A percentile compares a stretch with the other conserved stretches of the same genome.
phyloP scores from a whole-genome alignment of 1,284 basidiomycete species.

The Rhodofomes roseus region DNA sequence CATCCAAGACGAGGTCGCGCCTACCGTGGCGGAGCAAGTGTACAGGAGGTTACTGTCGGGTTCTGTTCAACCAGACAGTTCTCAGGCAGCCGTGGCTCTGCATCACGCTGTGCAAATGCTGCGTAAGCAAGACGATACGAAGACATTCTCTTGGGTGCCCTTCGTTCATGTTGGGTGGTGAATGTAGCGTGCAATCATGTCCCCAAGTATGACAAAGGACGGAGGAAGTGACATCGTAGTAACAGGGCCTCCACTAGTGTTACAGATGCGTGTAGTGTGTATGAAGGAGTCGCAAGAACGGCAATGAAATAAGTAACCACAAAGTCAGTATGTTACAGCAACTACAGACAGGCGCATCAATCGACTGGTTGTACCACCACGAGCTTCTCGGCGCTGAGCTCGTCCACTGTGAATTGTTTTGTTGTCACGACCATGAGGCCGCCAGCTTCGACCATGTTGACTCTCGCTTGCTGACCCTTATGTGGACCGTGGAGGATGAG shows the following conservation, averaged over 20 bases:
- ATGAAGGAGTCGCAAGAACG: no score
- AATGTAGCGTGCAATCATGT: no score
- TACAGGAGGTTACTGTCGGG: neutral
- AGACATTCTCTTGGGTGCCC: neutral
- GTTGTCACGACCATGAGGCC: slow-evolving; percentile 7
- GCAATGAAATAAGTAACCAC: neutral
- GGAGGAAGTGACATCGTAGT: no score
- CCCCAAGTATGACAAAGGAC: no score
- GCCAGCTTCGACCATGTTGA: slow-evolving; percentile 16
- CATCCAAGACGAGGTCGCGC: neutral
- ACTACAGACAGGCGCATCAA: neutral
- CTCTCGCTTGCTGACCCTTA: slow-evolving; percentile 22
- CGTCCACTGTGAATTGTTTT: slow-evolving; percentile 8
- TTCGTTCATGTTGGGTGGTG: slow-evolving; percentile 2
- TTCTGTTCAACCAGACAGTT: neutral
- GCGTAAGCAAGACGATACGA: neutral
- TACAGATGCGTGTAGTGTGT: no score
- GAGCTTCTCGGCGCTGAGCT: slow-evolving; percentile 7
- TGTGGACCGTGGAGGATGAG: slow-evolving; percentile 23
- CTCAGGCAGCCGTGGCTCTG: neutral
- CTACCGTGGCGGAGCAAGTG: neutral
- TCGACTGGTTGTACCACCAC: slow-evolving; percentile 1
- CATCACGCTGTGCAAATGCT: neutral
- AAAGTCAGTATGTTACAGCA: neutral
- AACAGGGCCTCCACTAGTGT: no score